Evolutionary conservation across 305 asterid species (phyloP), one percentile per base, ranked within the genome.

Genomic region (Withania somnifera): DNA sequence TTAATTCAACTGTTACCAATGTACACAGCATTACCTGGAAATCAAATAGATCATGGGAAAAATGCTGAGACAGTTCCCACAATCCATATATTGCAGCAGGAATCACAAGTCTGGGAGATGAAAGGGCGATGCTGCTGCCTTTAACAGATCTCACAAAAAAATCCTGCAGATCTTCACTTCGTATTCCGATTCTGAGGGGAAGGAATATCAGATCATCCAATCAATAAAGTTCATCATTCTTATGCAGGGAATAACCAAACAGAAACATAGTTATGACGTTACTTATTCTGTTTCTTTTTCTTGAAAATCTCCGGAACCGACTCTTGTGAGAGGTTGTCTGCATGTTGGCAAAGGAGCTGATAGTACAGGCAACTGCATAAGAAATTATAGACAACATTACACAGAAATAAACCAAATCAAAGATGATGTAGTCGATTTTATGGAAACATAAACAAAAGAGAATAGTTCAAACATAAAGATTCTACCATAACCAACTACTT

Each of bases 91-190:
- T 92, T 80, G 90, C 94, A 6, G 92, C 98, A 82, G 99, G 99
- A 84, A 96, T 58, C 71, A 90, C 95, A 82, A 96, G 98, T 90
- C 99, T 89, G 4, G 99, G 97, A 81, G 99, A 96, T 81, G 98
- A 96, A 82, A 96, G 97, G 79, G 98, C 98, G 79, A 96, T 75
- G 79, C 94, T 83, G 73, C 90, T 83, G 79, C 99, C 98, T 91
- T 88, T 93, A 6, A 91, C 64, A 45, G 93, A 56, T 87, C 71
- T 96, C 89, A 91, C 97, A 80, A 96, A 82, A 10, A 81, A n/a
- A 79, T 94, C 98, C 83, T 90, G 87, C 82, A 94, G 85, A 86
- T 96, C 99, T 84, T 92, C 87, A 40, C 95, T 92, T 88, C 99
- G 88, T 83, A 96, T 92, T 78, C 99, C 99, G 22, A 96, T 96